phyloP scores from a whole-genome alignment of 176 grass and related monocot genomes.

The Ananas comosus region DNA sequence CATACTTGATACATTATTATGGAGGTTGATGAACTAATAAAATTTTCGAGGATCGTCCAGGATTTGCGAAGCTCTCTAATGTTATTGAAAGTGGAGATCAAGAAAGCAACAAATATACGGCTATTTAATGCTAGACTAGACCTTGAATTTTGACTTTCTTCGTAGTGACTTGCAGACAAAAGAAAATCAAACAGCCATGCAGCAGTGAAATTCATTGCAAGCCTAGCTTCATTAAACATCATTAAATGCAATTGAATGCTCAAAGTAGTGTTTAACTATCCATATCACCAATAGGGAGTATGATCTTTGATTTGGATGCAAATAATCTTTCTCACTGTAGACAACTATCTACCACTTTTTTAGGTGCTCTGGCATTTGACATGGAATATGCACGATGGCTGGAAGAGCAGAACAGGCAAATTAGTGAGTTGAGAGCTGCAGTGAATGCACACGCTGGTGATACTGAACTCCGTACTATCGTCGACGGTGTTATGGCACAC shows the following conservation, averaged over 20 bases:
- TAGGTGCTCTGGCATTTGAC: slow-evolving; percentile 86
- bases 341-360: not conserved
- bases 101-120: too few relatives aligned
- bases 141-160: not conserved
- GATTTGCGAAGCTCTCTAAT: too few relatives aligned
- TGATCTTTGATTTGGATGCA: too few relatives aligned
- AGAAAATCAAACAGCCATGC: not conserved
- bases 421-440: slow-evolving; percentile 59
- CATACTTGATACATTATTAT: too few relatives aligned
- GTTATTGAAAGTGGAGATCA: too few relatives aligned
- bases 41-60: too few relatives aligned
- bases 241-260: too few relatives aligned
- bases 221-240: too few relatives aligned
- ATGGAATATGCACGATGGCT: slow-evolving; percentile 82
- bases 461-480: slow-evolving; percentile 47
- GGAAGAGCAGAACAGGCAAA: slow-evolving; percentile 71
- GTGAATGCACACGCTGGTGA: slow-evolving; percentile 56
- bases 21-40: too few relatives aligned
- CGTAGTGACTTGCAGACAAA: not conserved
- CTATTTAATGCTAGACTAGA: not conserved
- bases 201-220: too few relatives aligned
- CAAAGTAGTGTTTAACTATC: too few relatives aligned
- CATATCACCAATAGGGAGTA: too few relatives aligned
- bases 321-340: not conserved
- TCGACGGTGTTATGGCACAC: slow-evolving; percentile 58